Evolutionary conservation across 164 flowering plant species (phyloP).

Genomic region (Magnolia changhungtana): DNA sequence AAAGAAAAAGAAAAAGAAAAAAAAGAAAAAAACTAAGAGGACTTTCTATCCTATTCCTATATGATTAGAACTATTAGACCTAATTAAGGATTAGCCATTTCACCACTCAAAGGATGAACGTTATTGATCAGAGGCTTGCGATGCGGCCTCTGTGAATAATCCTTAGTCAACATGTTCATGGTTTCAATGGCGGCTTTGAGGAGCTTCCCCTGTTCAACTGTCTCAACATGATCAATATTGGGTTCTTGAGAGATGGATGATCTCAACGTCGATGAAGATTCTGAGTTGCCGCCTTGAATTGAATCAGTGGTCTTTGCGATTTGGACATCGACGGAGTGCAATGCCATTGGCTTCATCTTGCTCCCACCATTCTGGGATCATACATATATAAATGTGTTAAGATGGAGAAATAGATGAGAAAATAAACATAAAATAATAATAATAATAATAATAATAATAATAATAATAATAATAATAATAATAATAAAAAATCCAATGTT

Average conservation of each 20-base stretch:
- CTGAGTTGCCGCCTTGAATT: background rate
- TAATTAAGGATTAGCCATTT: background rate
- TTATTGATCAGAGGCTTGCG: conserved; percentile 10
- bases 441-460: too few relatives aligned
- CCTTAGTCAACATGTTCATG: conserved; percentile 7
- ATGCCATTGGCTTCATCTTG: too few relatives aligned
- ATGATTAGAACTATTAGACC: background rate
- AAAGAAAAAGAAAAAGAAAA: too few relatives aligned
- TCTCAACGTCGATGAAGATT: background rate
- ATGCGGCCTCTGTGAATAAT: background rate
- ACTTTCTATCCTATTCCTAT: background rate
- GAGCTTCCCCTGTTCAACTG: conserved; percentile 3
- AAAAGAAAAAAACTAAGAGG: too few relatives aligned
- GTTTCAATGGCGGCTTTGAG: background rate
- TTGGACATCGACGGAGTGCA: too few relatives aligned
- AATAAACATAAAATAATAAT: background rate
- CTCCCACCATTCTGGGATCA: background rate
- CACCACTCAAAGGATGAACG: background rate
- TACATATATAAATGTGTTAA: background rate
- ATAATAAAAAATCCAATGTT: background rate
- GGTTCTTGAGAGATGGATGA: background rate
- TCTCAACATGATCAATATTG: background rate
- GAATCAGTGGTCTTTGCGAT: background rate
- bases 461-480: too few relatives aligned
- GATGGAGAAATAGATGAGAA: background rate